phyloP scores from a whole-genome alignment of 192 early-diverging fungal genomes.

The Podila minutissima region DNA sequence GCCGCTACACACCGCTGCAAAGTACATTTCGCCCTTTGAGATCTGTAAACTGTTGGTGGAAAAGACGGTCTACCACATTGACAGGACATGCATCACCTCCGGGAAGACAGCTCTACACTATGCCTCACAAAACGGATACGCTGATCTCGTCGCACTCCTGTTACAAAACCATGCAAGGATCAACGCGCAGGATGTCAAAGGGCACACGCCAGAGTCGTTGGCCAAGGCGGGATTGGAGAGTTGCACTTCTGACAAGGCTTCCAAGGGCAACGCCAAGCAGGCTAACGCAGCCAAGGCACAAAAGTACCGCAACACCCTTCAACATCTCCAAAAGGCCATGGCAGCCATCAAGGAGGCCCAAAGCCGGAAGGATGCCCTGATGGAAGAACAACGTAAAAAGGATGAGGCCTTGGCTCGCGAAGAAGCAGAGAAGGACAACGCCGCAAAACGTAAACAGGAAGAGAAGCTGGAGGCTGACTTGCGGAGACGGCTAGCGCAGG shows the following conservation, averaged over 20 bases:
- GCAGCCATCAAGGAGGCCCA: constrained; percentile 37
- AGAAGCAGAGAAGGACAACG: constrained; percentile 50
- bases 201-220: constrained; percentile 44
- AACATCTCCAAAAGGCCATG: constrained; percentile 43
- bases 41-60: constrained; percentile 47
- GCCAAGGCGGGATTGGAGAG: constrained; percentile 40
- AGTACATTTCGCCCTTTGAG: constrained; percentile 34
- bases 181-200: constrained; percentile 42
- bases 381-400: constrained; percentile 62
- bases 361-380: constrained; percentile 65
- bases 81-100: constrained; percentile 37
- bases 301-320: constrained; percentile 23
- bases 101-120: constrained; percentile 48
- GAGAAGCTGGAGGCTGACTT: constrained; percentile 51
- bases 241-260: constrained; percentile 26
- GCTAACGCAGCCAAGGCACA: constrained; percentile 27
- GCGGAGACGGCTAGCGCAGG: constrained; percentile 41
- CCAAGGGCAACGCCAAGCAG: constrained; percentile 25
- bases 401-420: constrained; percentile 50
- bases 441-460: constrained; percentile 51
- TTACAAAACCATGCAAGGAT: constrained; percentile 47
- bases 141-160: constrained; percentile 38
- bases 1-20: constrained; percentile 52
- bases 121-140: constrained; percentile 43
- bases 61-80: constrained; percentile 46